Conservation (phyloP, 129 eudicot genomes). For the Artemisia tridentata region DNA sequence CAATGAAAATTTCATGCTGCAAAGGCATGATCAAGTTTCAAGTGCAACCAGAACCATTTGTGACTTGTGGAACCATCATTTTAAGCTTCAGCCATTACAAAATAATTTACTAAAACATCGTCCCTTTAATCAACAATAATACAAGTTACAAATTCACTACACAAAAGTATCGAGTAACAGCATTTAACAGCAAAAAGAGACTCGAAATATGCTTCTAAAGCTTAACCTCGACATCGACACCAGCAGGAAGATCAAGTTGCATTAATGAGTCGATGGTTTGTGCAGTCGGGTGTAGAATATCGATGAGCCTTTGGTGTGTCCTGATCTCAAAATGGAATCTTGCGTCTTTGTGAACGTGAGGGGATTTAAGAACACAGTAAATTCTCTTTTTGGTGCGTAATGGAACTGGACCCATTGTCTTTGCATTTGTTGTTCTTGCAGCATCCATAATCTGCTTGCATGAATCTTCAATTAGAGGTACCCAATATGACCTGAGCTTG, state of each 20-base stretch:
- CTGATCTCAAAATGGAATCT: slow-evolving; percentile 91
- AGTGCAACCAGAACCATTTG: too few species aligned
- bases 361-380: slow-evolving; percentile 81
- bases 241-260: slow-evolving; percentile 93
- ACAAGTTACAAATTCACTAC: too few species aligned
- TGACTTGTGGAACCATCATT: slow-evolving; percentile 4
- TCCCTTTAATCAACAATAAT: slow-evolving; percentile 6
- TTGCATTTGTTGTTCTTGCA: slow-evolving; percentile 76
- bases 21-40: too few species aligned
- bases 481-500: slow-evolving; percentile 78
- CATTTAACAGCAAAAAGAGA: slow-evolving; percentile 19
- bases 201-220: slow-evolving; percentile 39
- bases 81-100: slow-evolving; percentile 7
- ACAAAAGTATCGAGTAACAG: too few species aligned
- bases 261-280: slow-evolving; percentile 80
- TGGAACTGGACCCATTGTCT: slow-evolving; percentile 89
- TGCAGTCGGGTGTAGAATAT: slow-evolving; percentile 88
- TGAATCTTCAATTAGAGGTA: slow-evolving; percentile 86
- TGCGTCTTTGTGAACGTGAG: slow-evolving; percentile 93
- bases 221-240: slow-evolving; percentile 95
- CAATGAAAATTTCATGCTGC: too few species aligned
- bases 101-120: slow-evolving; percentile 14
- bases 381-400: slow-evolving; percentile 78
- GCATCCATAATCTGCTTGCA: slow-evolving; percentile 94
- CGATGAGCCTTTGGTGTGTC: slow-evolving; percentile 86